Evolutionary conservation across 257 asterid species (phyloP), one percentile per base, ranked within the genome.

Genomic region (Scutellaria baicalensis): DNA sequence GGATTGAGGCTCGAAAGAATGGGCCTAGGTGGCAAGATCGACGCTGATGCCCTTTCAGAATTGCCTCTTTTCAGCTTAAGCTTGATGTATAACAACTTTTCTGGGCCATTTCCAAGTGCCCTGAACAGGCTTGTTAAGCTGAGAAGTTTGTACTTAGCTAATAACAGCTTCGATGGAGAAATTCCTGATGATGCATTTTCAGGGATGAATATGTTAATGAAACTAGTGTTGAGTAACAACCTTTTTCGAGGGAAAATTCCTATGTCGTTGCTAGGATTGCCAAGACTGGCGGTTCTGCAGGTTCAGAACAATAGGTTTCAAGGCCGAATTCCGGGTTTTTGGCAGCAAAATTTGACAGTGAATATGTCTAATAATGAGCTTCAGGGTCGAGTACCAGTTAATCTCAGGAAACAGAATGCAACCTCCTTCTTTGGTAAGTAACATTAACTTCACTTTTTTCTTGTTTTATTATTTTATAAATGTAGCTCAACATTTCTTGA

Each of bases 281-380:
- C 80, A 0, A 78, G 33, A 64, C 83, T 88, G 51, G 75, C 48
- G 50, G 62, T 74, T 31, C 61, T 90, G 75, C 75, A 82, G 73
- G 36, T 88, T 50, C 88, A 86, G 82, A 69, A 82, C 8, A 90
- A 89, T 16, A 68, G 31, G 81, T 86, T 88, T 38, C 45, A 36
- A 1, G 92, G 97, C 9, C 47, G 55, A 5, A 83, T 90, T 54
- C 97, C 97, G 0, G 85, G 83, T 10, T 82, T 90, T 78, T 35
- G 60, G 79, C 97, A 83, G 78, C 13, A 16, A 51, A 52, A 48
- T 64, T 74, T 88, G 66, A 31, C 6, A 0, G 84, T 76, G 6
- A 75, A 88, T 42, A 73, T 88, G 38, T 69, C 90, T 4, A 61
- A 82, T 12, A 90, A 90, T 59, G 66, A 52, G 70, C 89, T 90